Evolutionary conservation across 2,329 filamentous ascomycete genomes (phyloP).

Genomic region (Penicillium decumbens): DNA sequence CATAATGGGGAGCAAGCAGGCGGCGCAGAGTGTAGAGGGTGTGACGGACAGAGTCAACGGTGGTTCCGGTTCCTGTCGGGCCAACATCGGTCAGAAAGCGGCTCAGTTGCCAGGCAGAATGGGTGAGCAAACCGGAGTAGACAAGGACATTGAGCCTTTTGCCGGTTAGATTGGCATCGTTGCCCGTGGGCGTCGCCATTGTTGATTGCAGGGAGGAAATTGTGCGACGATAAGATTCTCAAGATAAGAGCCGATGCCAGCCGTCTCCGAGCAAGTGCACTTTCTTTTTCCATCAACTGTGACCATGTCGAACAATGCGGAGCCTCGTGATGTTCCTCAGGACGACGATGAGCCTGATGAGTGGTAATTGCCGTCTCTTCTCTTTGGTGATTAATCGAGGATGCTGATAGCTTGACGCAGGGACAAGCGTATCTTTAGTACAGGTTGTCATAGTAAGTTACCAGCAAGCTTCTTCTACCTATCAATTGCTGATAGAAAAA

Average conservation of each 20-base stretch:
- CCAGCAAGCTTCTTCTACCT: background rate
- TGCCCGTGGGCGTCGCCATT: constrained; percentile 32
- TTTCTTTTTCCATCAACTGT: constrained; percentile 3
- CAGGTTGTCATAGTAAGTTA: constrained; percentile 74
- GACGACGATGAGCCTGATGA: constrained; percentile 90
- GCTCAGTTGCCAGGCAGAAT: constrained; percentile 23
- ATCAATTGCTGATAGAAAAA: constrained; percentile 7
- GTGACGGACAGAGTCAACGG: constrained; percentile 81
- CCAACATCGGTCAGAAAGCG: constrained; percentile 27
- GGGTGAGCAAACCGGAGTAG: constrained; percentile 65
- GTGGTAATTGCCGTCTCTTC: constrained; percentile 58
- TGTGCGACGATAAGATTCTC: constrained; percentile 21
- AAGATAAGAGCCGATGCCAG: constrained; percentile 15
- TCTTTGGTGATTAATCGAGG: constrained; percentile 8
- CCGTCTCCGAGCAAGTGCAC: constrained; percentile 8
- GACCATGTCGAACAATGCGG: constrained; percentile 57
- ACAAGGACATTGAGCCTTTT: constrained; percentile 85
- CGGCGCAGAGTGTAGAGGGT: constrained; percentile 81
- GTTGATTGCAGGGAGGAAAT: constrained; percentile 15
- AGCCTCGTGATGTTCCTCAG: constrained; percentile 37
- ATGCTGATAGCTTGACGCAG: constrained; percentile 47
- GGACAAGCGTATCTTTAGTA: constrained; percentile 97
- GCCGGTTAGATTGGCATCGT: constrained; percentile 50
- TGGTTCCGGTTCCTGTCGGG: constrained; percentile 69
- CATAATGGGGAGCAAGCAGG: constrained; percentile 84